Base-by-base conservation (phyloP, 768 basidiomycete genomes). In the Kwoniella europaea region DNA sequence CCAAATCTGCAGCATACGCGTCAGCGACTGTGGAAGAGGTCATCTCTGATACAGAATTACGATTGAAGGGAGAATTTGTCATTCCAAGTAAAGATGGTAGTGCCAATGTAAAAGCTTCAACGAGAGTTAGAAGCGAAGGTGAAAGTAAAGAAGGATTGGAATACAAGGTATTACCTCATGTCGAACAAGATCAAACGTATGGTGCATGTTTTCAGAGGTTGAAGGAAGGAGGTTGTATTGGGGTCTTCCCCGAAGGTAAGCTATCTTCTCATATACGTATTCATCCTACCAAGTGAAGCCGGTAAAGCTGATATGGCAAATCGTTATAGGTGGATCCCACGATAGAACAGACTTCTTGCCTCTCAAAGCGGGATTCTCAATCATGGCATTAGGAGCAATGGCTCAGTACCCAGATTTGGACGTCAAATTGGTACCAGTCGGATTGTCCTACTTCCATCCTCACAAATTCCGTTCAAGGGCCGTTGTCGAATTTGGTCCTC, bases 301-400 rank as follows among this genome's bases (percentile, higher is more conserved):
- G 53, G 35, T n/a, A 52, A 35, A 53, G 63, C 61, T 35, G 50
- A 72, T 56, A 29, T 52, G 24, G 27, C 4, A 27, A 27, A 27
- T 27, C 27, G 27, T 27, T n/a, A 62, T 71, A 98, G 95, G 97
- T 76, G 97, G 97, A 67, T 98, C 95, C 69, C 97, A 99, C 83
- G 97, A 99, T 84, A 91, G 97, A 52, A 95, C 93, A 10, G 94
- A 98, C 84, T 88, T 98, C 61, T 88, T 98, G 20, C 97, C 97
- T 2, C 87, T 99, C 52, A 99, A 99, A 85, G 97, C 97, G 35
- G 97, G 97, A 4, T 95, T 98, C 44, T 92, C 94, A 1, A 88
- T 98, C 77, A 98, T 99, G 95, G 95, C 97, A 24, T 87, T 99
- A 10, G 97, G 97, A 27, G 95, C 97, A 4, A 96, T 98, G 93